These are phyloP conservation scores for Xerocomus nothofagi DNA, from an alignment of 1,284 basidiomycete genomes.

Conservation along the genomic window DNA sequence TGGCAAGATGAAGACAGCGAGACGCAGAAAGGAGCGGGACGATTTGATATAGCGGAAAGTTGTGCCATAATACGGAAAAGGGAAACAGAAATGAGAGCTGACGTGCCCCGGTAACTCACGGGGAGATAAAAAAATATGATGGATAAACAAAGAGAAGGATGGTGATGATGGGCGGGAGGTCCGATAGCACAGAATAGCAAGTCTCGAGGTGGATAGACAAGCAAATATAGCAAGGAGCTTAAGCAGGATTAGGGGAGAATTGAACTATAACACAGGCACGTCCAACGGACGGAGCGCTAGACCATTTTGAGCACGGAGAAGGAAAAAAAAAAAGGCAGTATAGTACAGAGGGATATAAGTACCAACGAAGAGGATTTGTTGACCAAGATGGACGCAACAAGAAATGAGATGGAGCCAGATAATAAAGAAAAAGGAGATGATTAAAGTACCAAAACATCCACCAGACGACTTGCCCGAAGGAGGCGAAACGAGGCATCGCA, in stretches of 20 bases:
- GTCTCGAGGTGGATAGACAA: conserved; percentile 11
- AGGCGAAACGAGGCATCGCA: conserved; percentile 2
- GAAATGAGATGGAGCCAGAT: conserved; percentile 9
- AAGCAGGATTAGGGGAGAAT: neutral
- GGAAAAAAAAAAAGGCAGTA: neutral
- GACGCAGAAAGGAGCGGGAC: conserved; percentile 1
- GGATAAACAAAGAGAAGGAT: conserved; percentile 23
- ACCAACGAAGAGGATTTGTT: conserved; percentile 1
- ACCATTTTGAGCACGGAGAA: conserved; percentile 18
- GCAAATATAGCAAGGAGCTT: conserved; percentile 4
- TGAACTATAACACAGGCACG: conserved; percentile 10
- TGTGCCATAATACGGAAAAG: neutral
- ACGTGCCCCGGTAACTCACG: neutral
- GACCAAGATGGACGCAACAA: conserved; percentile 20
- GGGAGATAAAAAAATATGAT: conserved; percentile 10
- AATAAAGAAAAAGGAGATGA: neutral
- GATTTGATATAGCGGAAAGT: neutral
- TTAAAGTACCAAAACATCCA: conserved; percentile 12
- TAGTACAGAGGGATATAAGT: conserved; percentile 18
- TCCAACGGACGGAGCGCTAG: conserved; percentile 1
- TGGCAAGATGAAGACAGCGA: neutral
- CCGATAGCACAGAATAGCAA: conserved; percentile 13
- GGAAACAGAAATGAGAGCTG: neutral
- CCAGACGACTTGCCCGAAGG: conserved; percentile 6
- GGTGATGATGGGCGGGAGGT: conserved; percentile 1